phyloP scores from a whole-genome alignment of 768 basidiomycete species.

The Rhodotorula taiwanensis region DNA sequence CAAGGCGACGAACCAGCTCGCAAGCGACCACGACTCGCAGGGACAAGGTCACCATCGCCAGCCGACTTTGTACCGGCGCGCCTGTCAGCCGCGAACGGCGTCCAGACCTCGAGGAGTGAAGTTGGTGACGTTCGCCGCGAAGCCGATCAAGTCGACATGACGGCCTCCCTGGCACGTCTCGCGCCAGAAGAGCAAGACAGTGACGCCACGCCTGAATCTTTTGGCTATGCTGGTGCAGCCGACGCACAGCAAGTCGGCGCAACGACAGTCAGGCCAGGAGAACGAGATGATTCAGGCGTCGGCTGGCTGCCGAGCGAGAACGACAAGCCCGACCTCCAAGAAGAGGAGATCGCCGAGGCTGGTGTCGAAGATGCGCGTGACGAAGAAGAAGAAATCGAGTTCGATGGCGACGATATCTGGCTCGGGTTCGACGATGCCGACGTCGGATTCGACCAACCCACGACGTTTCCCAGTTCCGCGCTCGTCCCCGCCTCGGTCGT shows the following conservation, averaged over 20 bases:
- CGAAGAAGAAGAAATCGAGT: constrained; percentile 9
- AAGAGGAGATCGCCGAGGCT: neutral
- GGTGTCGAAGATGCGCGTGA: neutral
- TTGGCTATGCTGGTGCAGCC: no score
- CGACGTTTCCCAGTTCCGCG: constrained; percentile 19
- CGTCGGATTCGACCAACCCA: constrained; percentile 16
- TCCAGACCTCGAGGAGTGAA: no score
- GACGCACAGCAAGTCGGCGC: no score
- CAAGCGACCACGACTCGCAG: constrained; percentile 20
- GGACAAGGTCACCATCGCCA: neutral
- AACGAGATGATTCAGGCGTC: constrained; percentile 29
- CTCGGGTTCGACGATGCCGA: constrained; percentile 24
- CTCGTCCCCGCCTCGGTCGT: neutral
- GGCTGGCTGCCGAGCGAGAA: constrained; percentile 4
- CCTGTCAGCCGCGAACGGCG: neutral
- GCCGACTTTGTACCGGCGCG: neutral
- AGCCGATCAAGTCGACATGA: no score
- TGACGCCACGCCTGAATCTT: no score
- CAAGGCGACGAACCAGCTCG: no score
- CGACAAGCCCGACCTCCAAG: neutral
- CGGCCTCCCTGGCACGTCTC: no score
- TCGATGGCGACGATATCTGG: constrained; percentile 35
- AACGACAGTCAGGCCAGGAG: no score
- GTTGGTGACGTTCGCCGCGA: no score
- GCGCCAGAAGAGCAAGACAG: no score